Evolutionary conservation across 345 rosid genomes (phyloP), one percentile per base, ranked within the genome.

Genomic region (Cardamine resedifolia): DNA sequence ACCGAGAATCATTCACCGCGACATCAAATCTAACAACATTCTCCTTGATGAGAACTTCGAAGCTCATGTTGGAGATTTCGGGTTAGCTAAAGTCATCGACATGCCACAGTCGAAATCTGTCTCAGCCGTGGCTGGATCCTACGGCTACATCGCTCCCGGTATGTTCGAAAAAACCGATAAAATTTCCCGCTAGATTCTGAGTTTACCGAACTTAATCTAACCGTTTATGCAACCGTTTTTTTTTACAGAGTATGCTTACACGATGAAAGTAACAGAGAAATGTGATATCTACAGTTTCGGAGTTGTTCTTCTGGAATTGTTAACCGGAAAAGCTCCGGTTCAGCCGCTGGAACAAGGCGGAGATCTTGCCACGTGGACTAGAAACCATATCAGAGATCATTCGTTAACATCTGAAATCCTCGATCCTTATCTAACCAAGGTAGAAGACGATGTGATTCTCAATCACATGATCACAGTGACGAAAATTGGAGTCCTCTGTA

Each of bases 71-170:
- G 99, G 99, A 26, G 99, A 96, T 74, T 96, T 96, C 58, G 99
- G 99, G 28, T 84, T 96, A 69, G 99, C 99, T 8, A 96, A 96
- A 80, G 97, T 92, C 43, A 83, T 96, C 2, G 99, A 90, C 82
- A 83, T 92, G 98, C 97, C 97, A 19, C 92, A 87, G 0, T 87
- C 97, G 0, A 96, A 96, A 84, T 92, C 99, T 14, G 83, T 96
- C 85, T 92, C 99, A 38, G 98, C 96, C 0, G 90, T 96, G 0
- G 99, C 97, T 30, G 99, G 99, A 74, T 92, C 99, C 10, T 96
- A 96, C 70, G 99, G 99, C 6, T 96, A 96, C 80, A 96, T 96
- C 7, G 99, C 99, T 21, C 99, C 99, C 0, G 99, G 99, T 96
- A 85, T 43, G 84, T 47, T 27, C 0, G 1, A 15, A 58, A 18